Conservation (phyloP, 805 yeast species). For the Priceomyces castillae region DNA sequence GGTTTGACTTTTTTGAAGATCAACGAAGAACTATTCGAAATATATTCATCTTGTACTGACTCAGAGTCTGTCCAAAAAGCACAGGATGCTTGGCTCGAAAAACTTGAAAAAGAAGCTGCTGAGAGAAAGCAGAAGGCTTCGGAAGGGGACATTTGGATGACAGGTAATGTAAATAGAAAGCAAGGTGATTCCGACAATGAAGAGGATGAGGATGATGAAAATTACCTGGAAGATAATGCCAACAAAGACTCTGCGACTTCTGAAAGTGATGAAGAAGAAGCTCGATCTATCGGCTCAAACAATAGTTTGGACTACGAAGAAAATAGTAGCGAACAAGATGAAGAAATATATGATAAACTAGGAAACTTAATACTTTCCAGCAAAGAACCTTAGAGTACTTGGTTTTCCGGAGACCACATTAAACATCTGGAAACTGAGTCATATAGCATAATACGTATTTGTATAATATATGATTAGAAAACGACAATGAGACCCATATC, state of each 20-base stretch:
- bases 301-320: not conserved
- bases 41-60: slow-evolving; percentile 80
- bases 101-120: slow-evolving; percentile 62
- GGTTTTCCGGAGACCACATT: no score
- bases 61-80: slow-evolving; percentile 68
- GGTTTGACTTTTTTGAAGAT: slow-evolving; percentile 84
- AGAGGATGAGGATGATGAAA: slow-evolving; percentile 4
- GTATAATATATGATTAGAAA: no score
- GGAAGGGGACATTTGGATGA: slow-evolving; percentile 67
- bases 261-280: not conserved
- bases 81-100: slow-evolving; percentile 70
- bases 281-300: not conserved
- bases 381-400: not conserved
- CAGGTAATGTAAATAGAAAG: slow-evolving; percentile 69
- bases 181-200: slow-evolving; percentile 9
- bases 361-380: slow-evolving; percentile 1
- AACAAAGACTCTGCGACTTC: no score
- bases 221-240: not conserved
- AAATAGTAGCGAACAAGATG: slow-evolving; percentile 9
- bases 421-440: no score
- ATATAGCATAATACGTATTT: no score
- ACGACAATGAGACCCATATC: no score
- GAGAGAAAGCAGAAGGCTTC: slow-evolving; percentile 55
- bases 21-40: slow-evolving; percentile 71
- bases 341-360: slow-evolving; percentile 8